Evolutionary conservation across 2,329 filamentous ascomycete genomes (phyloP).

Genomic region (Exophiala spinifera): DNA sequence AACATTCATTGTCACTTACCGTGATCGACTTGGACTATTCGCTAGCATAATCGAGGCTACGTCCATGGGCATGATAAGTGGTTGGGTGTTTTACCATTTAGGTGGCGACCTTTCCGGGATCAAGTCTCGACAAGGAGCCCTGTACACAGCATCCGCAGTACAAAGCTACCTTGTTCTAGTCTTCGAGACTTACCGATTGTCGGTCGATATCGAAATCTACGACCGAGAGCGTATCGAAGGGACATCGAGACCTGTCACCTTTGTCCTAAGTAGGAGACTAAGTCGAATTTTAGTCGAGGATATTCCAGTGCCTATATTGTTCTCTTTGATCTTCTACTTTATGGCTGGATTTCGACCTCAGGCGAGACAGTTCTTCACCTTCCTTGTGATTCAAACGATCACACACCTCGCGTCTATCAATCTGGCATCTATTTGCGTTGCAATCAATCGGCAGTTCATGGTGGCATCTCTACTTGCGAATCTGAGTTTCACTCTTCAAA

Average conservation of each 20-base stretch:
- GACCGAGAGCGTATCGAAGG: constrained; percentile 73
- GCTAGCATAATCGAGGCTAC: constrained; percentile 68
- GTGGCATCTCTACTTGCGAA: constrained; percentile 71
- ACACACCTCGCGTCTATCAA: constrained; percentile 72
- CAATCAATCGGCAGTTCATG: constrained; percentile 64
- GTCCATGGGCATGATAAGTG: constrained; percentile 67
- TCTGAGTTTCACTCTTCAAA: constrained; percentile 68
- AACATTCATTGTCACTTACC: constrained; percentile 67
- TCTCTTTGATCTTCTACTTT: constrained; percentile 70
- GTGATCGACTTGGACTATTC: constrained; percentile 72
- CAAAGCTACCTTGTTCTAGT: constrained; percentile 74
- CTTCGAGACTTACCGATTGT: constrained; percentile 73
- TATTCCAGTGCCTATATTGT: constrained; percentile 68
- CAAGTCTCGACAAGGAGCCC: constrained; percentile 66
- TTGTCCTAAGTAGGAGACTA: constrained; percentile 66
- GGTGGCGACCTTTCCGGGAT: constrained; percentile 67
- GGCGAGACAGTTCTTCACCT: constrained; percentile 65
- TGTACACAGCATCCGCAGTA: constrained; percentile 68
- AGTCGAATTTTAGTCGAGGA: constrained; percentile 70
- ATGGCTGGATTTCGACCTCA: constrained; percentile 70
- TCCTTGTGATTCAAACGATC: constrained; percentile 65
- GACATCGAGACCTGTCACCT: constrained; percentile 66
- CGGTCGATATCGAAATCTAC: constrained; percentile 70
- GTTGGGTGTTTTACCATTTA: constrained; percentile 69
- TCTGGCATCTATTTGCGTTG: constrained; percentile 66